These are phyloP conservation scores for Yamadazyma dushanensis DNA, from an alignment of 1,139 yeast genomes.

Conservation along the genomic window DNA sequence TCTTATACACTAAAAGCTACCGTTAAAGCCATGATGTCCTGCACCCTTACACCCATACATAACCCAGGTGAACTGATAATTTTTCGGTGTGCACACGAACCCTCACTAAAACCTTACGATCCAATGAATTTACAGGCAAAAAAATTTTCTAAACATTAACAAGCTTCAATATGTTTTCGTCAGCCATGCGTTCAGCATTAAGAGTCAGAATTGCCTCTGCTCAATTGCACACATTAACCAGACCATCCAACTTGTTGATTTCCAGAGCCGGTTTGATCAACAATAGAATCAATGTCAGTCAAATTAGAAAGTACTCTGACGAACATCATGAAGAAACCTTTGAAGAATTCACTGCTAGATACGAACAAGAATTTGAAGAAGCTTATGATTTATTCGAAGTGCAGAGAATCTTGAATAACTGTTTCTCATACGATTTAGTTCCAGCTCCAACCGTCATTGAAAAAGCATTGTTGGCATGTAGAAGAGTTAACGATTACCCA, in stretches of 20 bases:
- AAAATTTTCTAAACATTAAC: slow-evolving; percentile 15
- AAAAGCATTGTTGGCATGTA: slow-evolving; percentile 95
- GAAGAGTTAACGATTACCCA: slow-evolving; percentile 98
- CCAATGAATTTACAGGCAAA: slow-evolving; percentile 20
- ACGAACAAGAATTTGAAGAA: slow-evolving; percentile 95
- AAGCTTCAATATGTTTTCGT: slow-evolving; percentile 39
- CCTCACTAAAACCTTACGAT: slow-evolving; percentile 16
- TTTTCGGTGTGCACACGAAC: background rate
- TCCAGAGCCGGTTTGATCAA: slow-evolving; percentile 11
- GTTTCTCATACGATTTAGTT: slow-evolving; percentile 96
- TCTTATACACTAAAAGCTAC: no score
- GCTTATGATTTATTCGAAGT: slow-evolving; percentile 98
- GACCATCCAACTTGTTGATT: slow-evolving; percentile 5
- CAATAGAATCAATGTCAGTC: slow-evolving; percentile 5
- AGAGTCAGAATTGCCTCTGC: slow-evolving; percentile 37
- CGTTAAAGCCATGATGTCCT: no score
- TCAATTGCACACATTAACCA: slow-evolving; percentile 12
- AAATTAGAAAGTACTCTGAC: slow-evolving; percentile 58
- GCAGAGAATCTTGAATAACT: slow-evolving; percentile 84
- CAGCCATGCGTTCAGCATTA: slow-evolving; percentile 54
- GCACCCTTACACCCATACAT: slow-evolving; percentile 1
- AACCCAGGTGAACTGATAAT: slow-evolving; percentile 3
- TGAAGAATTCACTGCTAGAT: slow-evolving; percentile 91
- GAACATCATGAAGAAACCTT: slow-evolving; percentile 86
- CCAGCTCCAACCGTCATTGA: slow-evolving; percentile 97